Conservation (phyloP, 139 green algal genomes). For the Bryopsis sp. region DNA sequence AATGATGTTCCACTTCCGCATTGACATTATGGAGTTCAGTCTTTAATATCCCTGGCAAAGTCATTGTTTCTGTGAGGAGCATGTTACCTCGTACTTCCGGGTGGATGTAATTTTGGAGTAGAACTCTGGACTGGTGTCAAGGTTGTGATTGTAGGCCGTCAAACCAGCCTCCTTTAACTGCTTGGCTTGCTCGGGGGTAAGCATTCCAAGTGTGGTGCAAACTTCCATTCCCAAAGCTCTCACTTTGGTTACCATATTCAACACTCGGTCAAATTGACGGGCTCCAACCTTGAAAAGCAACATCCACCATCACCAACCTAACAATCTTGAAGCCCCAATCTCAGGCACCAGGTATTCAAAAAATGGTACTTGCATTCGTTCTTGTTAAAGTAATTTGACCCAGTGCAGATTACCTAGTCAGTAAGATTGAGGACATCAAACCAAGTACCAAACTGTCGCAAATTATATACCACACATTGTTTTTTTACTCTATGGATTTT, state of each 20-base stretch:
- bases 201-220: conserved; percentile 83
- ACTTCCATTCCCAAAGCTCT: conserved; percentile 61
- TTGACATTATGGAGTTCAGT: background rate
- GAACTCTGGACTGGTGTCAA: conserved; percentile 94
- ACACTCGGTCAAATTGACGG: conserved; percentile 79
- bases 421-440: no score
- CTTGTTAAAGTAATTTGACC: no score
- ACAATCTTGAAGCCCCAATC: no score
- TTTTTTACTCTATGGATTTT: conserved; percentile 1
- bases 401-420: no score
- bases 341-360: no score
- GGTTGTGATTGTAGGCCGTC: conserved; percentile 99
- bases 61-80: background rate
- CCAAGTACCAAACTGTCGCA: no score
- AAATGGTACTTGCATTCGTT: no score
- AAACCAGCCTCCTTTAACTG: conserved; percentile 85
- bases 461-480: background rate
- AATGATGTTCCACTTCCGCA: background rate
- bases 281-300: no score
- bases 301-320: no score
- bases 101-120: conserved; percentile 88
- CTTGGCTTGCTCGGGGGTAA: conserved; percentile 66
- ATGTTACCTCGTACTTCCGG: conserved; percentile 73
- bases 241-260: conserved; percentile 84
- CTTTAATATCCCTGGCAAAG: background rate